Evolutionary conservation across 306 rosid genomes (phyloP).

Genomic region (Vigna radiata): DNA sequence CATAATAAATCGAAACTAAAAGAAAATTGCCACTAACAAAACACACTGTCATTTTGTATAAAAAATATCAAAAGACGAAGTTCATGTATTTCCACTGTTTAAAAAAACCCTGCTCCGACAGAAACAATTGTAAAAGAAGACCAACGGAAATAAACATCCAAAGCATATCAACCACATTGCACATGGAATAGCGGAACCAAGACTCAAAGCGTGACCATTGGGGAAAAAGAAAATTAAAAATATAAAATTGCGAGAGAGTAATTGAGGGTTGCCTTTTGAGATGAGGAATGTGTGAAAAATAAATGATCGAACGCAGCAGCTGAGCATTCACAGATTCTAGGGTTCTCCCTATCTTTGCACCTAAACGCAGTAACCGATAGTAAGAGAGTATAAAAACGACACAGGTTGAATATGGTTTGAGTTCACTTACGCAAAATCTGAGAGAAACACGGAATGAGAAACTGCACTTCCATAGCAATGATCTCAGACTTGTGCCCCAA

Average conservation of each 20-base stretch:
- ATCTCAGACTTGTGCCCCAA: not conserved
- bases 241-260: conserved; percentile 6
- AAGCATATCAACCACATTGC: conserved; percentile 36
- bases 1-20: not conserved
- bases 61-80: not conserved
- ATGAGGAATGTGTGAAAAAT: conserved; percentile 25
- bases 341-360: conserved; percentile 40
- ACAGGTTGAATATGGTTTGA: not conserved
- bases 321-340: conserved; percentile 39
- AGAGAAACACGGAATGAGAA: conserved; percentile 8
- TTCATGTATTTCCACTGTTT: not conserved
- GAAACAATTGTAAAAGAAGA: conserved; percentile 5
- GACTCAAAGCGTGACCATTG: not conserved
- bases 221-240: not conserved
- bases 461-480: not conserved
- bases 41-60: not conserved
- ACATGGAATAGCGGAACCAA: not conserved
- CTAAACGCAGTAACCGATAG: conserved; percentile 40
- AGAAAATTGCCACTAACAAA: not conserved
- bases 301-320: not conserved
- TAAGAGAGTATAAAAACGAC: conserved; percentile 40
- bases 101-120: conserved; percentile 27
- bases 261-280: not conserved
- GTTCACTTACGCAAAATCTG: conserved; percentile 38
- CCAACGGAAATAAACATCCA: not conserved